Evolutionary conservation across 257 asterid species (phyloP).

Genomic region (Ilex aquifolium): DNA sequence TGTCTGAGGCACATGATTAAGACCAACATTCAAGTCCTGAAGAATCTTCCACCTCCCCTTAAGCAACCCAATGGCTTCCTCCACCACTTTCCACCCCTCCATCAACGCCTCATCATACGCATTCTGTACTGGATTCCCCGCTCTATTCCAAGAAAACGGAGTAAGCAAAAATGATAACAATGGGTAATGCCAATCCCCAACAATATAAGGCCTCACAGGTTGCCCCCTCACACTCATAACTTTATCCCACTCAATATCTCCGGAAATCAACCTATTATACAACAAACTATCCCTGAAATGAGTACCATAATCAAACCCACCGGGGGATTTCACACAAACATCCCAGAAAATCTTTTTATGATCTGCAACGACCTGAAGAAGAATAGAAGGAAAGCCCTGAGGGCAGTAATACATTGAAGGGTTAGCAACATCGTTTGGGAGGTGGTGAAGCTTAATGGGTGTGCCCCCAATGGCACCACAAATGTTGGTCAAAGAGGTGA

Average conservation of each 20-base stretch:
- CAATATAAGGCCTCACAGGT: constrained; percentile 80
- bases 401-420: constrained; percentile 51
- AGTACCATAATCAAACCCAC: constrained; percentile 81
- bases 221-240: constrained; percentile 69
- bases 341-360: constrained; percentile 94
- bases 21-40: constrained; percentile 86
- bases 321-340: constrained; percentile 95
- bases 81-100: constrained; percentile 75
- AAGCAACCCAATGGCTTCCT: constrained; percentile 87
- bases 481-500: constrained; percentile 63
- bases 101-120: constrained; percentile 81
- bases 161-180: constrained; percentile 80
- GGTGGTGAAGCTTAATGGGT: constrained; percentile 57
- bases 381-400: constrained; percentile 64
- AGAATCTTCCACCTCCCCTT: constrained; percentile 97
- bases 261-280: constrained; percentile 65
- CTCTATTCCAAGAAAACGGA: constrained; percentile 63
- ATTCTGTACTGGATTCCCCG: constrained; percentile 71
- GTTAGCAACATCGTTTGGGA: constrained; percentile 43
- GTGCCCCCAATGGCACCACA: constrained; percentile 95
- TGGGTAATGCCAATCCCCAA: constrained; percentile 90
- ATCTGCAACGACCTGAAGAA: constrained; percentile 93
- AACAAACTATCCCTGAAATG: constrained; percentile 90
- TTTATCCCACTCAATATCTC: constrained; percentile 85
- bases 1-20: constrained; percentile 88